phyloP scores from a whole-genome alignment of 192 early-diverging fungal genomes.

The Umbelopsis ramanniana region DNA sequence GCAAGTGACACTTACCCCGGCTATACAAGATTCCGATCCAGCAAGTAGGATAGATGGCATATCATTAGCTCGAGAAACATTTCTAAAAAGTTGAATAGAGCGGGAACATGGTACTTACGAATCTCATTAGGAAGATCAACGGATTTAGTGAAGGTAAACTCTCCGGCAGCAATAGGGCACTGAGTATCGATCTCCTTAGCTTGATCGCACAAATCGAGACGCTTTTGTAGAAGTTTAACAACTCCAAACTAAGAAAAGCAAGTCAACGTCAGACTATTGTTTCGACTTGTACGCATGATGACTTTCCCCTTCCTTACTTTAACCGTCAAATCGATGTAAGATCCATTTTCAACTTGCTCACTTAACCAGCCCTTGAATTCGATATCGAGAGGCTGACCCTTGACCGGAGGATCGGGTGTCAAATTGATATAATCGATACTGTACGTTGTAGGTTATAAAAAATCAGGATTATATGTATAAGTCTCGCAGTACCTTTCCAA shows the following conservation, averaged over 20 bases:
- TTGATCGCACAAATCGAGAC: slow-evolving; percentile 57
- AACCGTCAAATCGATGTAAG: slow-evolving; percentile 47
- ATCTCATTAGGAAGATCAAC: slow-evolving; percentile 61
- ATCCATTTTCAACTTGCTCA: slow-evolving; percentile 46
- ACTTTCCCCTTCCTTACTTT: slow-evolving; percentile 30
- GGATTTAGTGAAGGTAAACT: slow-evolving; percentile 40
- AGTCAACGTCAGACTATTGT: background rate
- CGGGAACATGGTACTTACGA: slow-evolving; percentile 43
- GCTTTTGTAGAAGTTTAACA: slow-evolving; percentile 51
- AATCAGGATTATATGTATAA: background rate
- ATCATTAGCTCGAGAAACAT: background rate
- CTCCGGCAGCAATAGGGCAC: slow-evolving; percentile 53
- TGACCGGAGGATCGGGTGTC: slow-evolving; percentile 54
- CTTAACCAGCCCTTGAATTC: slow-evolving; percentile 49
- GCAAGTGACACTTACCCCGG: background rate
- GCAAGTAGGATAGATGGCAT: slow-evolving; percentile 1
- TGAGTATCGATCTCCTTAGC: slow-evolving; percentile 45
- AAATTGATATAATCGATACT: slow-evolving; percentile 50
- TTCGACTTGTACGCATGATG: background rate
- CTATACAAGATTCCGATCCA: background rate
- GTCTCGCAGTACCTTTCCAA: background rate
- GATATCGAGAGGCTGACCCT: slow-evolving; percentile 48
- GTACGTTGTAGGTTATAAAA: background rate
- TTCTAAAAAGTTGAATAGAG: too few relatives aligned
- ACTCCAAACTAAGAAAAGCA: slow-evolving; percentile 30